Conservation (phyloP, 768 basidiomycete species). For the Lactarius sp. region DNA sequence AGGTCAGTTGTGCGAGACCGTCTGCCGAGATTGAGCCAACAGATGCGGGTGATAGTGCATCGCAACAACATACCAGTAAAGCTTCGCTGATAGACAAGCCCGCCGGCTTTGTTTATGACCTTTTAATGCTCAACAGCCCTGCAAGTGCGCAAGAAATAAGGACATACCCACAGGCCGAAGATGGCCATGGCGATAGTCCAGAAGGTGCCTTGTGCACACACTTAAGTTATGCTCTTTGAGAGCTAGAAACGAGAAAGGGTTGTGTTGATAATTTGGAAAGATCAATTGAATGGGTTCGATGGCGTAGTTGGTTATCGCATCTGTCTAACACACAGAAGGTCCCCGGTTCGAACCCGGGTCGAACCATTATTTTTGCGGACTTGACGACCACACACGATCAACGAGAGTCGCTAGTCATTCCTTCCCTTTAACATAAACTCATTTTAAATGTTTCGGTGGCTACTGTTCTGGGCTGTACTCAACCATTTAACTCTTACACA, state of each 20-base stretch:
- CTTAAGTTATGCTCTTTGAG: too few species aligned
- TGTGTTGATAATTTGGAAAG: not conserved
- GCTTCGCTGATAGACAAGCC: conserved; percentile 88
- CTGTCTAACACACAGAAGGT: conserved; percentile 54
- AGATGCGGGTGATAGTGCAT: not conserved
- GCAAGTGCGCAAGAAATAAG: not conserved
- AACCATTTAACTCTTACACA: conserved; percentile 25
- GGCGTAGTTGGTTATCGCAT: conserved; percentile 77
- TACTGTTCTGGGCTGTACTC: not conserved
- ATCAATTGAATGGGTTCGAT: conserved; percentile 32
- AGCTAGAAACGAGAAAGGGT: not conserved
- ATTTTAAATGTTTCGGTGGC: conserved; percentile 3
- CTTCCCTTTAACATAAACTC: not conserved
- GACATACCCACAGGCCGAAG: conserved; percentile 76
- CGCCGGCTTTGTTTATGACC: conserved; percentile 98
- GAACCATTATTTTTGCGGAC: conserved; percentile 7
- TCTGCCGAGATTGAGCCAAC: conserved; percentile 43
- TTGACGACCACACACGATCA: not conserved
- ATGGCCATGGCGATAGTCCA: conserved; percentile 52
- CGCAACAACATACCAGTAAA: conserved; percentile 63
- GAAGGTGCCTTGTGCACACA: too few species aligned
- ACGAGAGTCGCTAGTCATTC: too few species aligned
- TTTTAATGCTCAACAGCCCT: conserved; percentile 33
- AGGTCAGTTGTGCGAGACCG: conserved; percentile 83
- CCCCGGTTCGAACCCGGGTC: conserved; percentile 28